Conservation (phyloP, 352 stramenopile species). For the Phytophthora pinifolia region DNA sequence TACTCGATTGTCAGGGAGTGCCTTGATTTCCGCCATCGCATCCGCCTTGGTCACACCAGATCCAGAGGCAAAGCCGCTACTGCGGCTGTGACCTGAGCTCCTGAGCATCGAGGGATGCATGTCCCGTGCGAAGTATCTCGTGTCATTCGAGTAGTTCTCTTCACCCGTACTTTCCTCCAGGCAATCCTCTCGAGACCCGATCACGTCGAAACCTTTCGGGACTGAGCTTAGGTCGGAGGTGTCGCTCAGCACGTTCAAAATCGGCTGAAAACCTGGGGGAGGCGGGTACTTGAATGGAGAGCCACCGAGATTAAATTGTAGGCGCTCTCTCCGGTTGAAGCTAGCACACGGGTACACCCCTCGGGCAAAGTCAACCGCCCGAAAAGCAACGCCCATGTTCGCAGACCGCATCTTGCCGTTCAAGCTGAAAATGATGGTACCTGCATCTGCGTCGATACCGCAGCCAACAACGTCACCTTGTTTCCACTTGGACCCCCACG, state of each 20-base stretch:
- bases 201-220: constrained; percentile 71
- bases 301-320: constrained; percentile 89
- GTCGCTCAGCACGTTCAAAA: constrained; percentile 67
- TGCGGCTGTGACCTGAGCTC: constrained; percentile 46
- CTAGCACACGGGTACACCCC: constrained; percentile 87
- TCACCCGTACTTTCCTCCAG: constrained; percentile 84
- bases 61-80: constrained; percentile 39
- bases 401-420: constrained; percentile 89
- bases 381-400: constrained; percentile 88
- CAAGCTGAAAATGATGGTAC: constrained; percentile 90
- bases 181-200: constrained; percentile 80
- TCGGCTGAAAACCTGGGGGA: constrained; percentile 76
- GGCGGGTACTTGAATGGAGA: constrained; percentile 75
- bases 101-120: constrained; percentile 74
- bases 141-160: constrained; percentile 80
- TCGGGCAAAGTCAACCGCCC: constrained; percentile 75
- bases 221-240: constrained; percentile 43
- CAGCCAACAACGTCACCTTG: constrained; percentile 92
- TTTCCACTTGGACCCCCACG: constrained; percentile 92
- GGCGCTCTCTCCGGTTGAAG: constrained; percentile 83
- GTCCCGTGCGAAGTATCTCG: constrained; percentile 78
- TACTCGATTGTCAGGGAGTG: constrained; percentile 75
- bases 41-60: constrained; percentile 59
- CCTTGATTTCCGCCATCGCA: constrained; percentile 72
- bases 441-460: constrained; percentile 83